Evolutionary conservation across 2,329 filamentous ascomycete genomes (phyloP).

Genomic region (Arthrobotrys iridis): DNA sequence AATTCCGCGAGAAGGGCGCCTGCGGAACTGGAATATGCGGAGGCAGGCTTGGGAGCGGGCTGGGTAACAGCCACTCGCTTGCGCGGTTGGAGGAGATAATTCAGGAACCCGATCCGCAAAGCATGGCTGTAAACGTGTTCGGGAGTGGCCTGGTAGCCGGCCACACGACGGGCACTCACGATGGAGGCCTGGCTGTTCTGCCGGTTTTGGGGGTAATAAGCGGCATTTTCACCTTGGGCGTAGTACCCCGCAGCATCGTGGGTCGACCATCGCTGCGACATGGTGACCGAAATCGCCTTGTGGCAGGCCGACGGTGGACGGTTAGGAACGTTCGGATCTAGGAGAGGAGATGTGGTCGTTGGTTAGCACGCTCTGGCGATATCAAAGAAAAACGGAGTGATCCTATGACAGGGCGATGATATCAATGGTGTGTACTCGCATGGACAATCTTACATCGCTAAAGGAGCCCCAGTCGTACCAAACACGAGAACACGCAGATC

Average conservation of each 20-base stretch:
- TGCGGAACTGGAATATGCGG: constrained; percentile 75
- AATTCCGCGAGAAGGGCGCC: constrained; percentile 64
- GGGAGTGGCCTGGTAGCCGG: constrained; percentile 59
- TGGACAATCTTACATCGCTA: constrained; percentile 30
- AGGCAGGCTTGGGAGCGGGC: constrained; percentile 67
- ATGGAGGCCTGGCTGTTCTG: constrained; percentile 60
- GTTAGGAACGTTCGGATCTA: constrained; percentile 3
- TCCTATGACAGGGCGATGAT: constrained; percentile 16
- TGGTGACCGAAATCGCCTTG: constrained; percentile 51
- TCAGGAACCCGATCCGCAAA: constrained; percentile 86
- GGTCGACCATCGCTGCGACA: constrained; percentile 53
- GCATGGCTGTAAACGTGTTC: constrained; percentile 93
- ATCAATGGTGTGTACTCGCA: constrained; percentile 2
- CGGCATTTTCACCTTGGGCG: constrained; percentile 44
- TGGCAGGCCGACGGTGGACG: constrained; percentile 31
- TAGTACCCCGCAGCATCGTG: constrained; percentile 52
- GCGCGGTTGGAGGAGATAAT: constrained; percentile 91
- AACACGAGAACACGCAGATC: background rate
- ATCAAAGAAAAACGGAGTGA: background rate
- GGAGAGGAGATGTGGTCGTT: constrained; percentile 10
- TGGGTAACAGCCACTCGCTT: constrained; percentile 81
- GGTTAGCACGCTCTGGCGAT: constrained; percentile 14
- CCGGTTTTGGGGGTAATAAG: constrained; percentile 41
- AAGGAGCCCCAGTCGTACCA: background rate
- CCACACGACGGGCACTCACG: constrained; percentile 63